phyloP scores from a whole-genome alignment of 2,329 filamentous ascomycete genomes.

The Bipolaris cookei region DNA sequence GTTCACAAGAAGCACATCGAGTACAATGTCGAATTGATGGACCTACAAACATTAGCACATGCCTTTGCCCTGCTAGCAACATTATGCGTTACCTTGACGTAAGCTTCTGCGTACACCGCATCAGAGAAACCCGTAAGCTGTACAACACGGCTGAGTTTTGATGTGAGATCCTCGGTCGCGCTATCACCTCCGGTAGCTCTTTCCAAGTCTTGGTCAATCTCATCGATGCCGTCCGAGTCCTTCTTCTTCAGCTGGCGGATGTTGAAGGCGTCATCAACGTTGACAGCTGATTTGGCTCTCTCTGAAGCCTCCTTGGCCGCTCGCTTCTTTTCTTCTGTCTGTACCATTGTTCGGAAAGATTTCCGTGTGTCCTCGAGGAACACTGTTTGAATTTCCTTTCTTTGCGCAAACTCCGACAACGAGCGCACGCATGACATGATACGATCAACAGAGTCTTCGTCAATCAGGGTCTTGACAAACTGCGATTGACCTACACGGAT shows the following conservation, averaged over 20 bases:
- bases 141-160: conserved; percentile 93
- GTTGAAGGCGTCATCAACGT: conserved; percentile 92
- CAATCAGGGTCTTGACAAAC: conserved; percentile 95
- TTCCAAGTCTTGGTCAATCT: conserved; percentile 88
- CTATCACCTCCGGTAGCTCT: conserved; percentile 92
- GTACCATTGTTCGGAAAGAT: conserved; percentile 96
- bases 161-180: conserved; percentile 82
- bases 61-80: too few relatives aligned
- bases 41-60: conserved; percentile 51
- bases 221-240: conserved; percentile 77
- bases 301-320: conserved; percentile 92
- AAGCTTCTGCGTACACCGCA: conserved; percentile 97
- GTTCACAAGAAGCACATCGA: conserved; percentile 95
- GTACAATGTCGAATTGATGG: conserved; percentile 96
- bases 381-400: conserved; percentile 88
- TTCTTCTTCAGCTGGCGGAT: conserved; percentile 95
- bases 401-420: conserved; percentile 85
- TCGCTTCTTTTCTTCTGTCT: conserved; percentile 96
- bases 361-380: conserved; percentile 95
- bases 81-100: conserved; percentile 73
- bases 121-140: conserved; percentile 98
- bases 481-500: conserved; percentile 98
- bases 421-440: conserved; percentile 98
- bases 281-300: conserved; percentile 90
- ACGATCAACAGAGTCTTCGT: conserved; percentile 97